Evolutionary conservation across 345 rosid species (phyloP).

Genomic region (Hevea brasiliensis): DNA sequence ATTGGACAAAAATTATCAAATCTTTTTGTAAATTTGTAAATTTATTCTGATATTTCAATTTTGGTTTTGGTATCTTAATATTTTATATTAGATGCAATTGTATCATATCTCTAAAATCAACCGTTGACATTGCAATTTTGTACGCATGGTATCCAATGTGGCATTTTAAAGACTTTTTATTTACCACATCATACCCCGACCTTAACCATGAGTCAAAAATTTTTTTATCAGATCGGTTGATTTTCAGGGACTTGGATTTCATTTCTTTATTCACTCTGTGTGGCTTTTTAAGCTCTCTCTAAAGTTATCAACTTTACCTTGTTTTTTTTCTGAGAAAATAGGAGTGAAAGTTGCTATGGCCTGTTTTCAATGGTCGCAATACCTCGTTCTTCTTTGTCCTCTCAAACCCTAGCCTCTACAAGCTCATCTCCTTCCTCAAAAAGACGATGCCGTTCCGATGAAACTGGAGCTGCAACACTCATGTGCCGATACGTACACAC

Average conservation of each 20-base stretch:
- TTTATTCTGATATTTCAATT: too few relatives aligned
- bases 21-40: too few relatives aligned
- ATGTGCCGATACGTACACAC: conserved; percentile 38
- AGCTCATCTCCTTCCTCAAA: conserved; percentile 53
- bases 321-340: conserved; percentile 32
- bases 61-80: too few relatives aligned
- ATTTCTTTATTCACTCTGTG: background rate
- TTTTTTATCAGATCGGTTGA: conserved; percentile 5
- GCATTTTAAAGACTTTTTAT: too few relatives aligned
- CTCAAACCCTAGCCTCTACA: conserved; percentile 59
- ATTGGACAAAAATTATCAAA: too few relatives aligned
- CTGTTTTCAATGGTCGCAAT: conserved; percentile 61
- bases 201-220: too few relatives aligned
- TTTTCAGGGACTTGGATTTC: background rate
- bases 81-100: too few relatives aligned
- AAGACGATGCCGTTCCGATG: conserved; percentile 39
- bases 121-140: too few relatives aligned
- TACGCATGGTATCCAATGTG: too few relatives aligned
- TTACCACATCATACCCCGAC: too few relatives aligned
- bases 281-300: background rate
- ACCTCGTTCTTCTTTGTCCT: conserved; percentile 54
- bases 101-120: too few relatives aligned
- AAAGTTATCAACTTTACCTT: background rate
- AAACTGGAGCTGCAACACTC: conserved; percentile 21
- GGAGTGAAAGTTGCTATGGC: conserved; percentile 58